Evolutionary conservation across 352 stramenopile species (phyloP).

Genomic region (Pythium biforme): DNA sequence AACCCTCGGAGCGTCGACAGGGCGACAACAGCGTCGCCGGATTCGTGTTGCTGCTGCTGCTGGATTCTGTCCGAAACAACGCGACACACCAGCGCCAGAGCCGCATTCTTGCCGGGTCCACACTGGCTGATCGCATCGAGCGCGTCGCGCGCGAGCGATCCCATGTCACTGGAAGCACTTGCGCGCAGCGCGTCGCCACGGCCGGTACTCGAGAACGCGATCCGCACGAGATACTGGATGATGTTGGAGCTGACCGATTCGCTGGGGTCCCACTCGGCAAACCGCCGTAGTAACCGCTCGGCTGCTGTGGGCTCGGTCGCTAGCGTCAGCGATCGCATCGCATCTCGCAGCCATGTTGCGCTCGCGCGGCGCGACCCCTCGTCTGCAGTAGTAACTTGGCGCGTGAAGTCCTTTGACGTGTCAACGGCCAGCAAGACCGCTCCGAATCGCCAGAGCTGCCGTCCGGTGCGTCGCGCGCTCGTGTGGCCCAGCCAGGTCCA

Average conservation of each 20-base stretch:
- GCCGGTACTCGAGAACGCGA: constrained; percentile 18
- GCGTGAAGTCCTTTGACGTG: too few relatives aligned
- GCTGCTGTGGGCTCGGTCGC: neutral
- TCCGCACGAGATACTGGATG: constrained; percentile 25
- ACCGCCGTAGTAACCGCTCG: neutral
- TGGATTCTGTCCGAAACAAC: neutral
- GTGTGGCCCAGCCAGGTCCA: constrained; percentile 10
- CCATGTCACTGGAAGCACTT: neutral
- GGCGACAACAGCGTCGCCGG: neutral
- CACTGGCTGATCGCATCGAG: neutral
- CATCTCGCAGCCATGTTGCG: constrained; percentile 1
- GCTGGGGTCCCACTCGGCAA: neutral
- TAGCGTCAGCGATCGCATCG: constrained; percentile 5
- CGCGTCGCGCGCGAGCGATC: neutral
- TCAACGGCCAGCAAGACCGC: constrained; percentile 19
- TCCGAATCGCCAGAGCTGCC: constrained; percentile 24
- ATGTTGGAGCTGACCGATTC: neutral
- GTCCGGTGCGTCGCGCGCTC: neutral
- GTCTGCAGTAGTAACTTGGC: too few relatives aligned
- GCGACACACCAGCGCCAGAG: neutral
- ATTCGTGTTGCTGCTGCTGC: neutral
- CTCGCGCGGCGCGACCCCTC: too few relatives aligned
- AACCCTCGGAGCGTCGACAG: neutral
- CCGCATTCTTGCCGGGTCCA: neutral
- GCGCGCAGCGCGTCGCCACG: too few relatives aligned